Evolutionary conservation across 2,329 filamentous ascomycete genomes (phyloP).

Genomic region (Venturiaceae sp.): DNA sequence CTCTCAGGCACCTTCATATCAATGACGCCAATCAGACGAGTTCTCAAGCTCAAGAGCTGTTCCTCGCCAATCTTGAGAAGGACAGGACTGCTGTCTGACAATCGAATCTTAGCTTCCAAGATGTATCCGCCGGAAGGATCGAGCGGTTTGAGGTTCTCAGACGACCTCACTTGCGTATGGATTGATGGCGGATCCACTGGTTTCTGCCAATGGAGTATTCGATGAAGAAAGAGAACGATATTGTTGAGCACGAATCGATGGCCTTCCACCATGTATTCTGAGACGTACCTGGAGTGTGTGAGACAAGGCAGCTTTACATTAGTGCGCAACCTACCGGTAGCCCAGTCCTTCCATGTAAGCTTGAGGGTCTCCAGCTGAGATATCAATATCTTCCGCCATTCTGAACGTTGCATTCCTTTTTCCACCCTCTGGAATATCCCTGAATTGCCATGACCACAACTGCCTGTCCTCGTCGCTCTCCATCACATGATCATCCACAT

Average conservation of each 20-base stretch:
- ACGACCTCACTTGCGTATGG: conserved; percentile 17
- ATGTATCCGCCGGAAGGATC: conserved; percentile 49
- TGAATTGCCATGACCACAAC: conserved; percentile 27
- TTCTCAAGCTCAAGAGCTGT: conserved; percentile 45
- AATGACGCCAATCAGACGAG: conserved; percentile 46
- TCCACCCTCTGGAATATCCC: conserved; percentile 37
- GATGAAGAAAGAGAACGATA: conserved; percentile 46
- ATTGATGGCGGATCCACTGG: conserved; percentile 16
- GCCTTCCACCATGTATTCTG: conserved; percentile 47
- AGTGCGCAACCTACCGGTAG: conserved; percentile 37
- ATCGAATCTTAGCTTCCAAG: conserved; percentile 46
- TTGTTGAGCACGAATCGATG: conserved; percentile 49
- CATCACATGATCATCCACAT: conserved; percentile 10
- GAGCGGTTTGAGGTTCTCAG: conserved; percentile 37
- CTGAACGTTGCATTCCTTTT: conserved; percentile 44
- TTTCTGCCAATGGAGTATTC: conserved; percentile 37
- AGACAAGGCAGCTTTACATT: conserved; percentile 14
- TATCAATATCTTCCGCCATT: conserved; percentile 36
- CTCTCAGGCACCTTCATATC: conserved; percentile 48
- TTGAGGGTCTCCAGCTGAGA: conserved; percentile 40
- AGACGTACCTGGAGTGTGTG: conserved; percentile 36
- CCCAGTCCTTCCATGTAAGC: conserved; percentile 41
- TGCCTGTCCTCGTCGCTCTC: background rate
- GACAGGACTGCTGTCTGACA: conserved; percentile 46
- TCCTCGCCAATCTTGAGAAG: conserved; percentile 43